These are phyloP conservation scores for Zalaria obscura DNA, from an alignment of 2,329 filamentous ascomycete genomes.

Conservation along the genomic window DNA sequence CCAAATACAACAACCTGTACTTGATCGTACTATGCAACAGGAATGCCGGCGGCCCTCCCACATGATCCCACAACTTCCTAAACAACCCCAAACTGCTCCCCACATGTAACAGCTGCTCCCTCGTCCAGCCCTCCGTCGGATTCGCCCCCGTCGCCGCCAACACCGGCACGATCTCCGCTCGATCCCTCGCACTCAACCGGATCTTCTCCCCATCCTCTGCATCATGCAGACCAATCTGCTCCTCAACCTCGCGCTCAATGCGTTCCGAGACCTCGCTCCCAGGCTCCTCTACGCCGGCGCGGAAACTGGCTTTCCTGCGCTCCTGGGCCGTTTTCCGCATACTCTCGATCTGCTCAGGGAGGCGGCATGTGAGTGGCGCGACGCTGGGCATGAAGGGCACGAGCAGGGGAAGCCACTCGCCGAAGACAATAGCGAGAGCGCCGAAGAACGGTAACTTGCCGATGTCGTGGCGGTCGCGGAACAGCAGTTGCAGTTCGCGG, in stretches of 20 bases:
- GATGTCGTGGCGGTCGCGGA: constrained; percentile 56
- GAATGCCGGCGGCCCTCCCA: constrained; percentile 33
- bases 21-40: constrained; percentile 42
- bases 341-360: constrained; percentile 60
- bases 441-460: constrained; percentile 67
- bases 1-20: constrained; percentile 46
- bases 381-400: constrained; percentile 57
- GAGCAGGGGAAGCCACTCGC: constrained; percentile 74
- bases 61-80: constrained; percentile 25
- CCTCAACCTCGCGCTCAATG: too few relatives aligned
- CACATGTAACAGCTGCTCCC: constrained; percentile 26
- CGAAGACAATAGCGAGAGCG: constrained; percentile 60
- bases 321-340: constrained; percentile 33
- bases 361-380: constrained; percentile 69
- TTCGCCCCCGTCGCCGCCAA: too few relatives aligned
- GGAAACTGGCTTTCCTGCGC: constrained; percentile 3
- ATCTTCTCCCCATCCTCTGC: too few relatives aligned
- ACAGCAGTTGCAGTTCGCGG: constrained; percentile 55
- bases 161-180: too few relatives aligned
- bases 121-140: too few relatives aligned
- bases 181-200: too few relatives aligned
- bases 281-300: too few relatives aligned
- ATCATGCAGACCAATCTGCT: too few relatives aligned
- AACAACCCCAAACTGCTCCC: constrained; percentile 24
- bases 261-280: too few relatives aligned